Conservation (phyloP, 306 rosid species). For the Sindora glabra region DNA sequence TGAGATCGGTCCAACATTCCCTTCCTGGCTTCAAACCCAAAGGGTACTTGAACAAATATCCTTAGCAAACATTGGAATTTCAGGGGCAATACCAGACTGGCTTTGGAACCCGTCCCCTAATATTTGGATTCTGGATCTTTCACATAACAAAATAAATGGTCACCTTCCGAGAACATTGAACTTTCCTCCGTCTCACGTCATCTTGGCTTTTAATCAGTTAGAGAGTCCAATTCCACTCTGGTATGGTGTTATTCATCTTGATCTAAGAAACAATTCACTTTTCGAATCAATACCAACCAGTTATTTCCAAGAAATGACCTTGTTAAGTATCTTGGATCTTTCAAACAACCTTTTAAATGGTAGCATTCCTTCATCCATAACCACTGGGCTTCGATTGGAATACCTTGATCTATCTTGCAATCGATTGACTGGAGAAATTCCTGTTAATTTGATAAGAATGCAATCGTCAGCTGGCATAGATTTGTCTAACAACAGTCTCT, state of each 20-base stretch:
- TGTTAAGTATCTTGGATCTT: too few species aligned
- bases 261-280: not conserved
- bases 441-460: not conserved
- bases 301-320: not conserved
- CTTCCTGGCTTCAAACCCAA: not conserved
- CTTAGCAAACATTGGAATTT: too few species aligned
- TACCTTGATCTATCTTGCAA: conserved; percentile 23
- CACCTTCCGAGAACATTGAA: too few species aligned
- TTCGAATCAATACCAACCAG: not conserved
- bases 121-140: not conserved
- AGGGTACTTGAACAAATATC: not conserved
- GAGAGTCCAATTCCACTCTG: not conserved
- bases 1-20: not conserved
- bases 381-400: conserved; percentile 2
- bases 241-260: not conserved
- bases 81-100: not conserved
- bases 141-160: not conserved
- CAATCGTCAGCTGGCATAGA: not conserved
- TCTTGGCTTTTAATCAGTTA: too few species aligned
- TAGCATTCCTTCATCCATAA: not conserved
- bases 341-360: conserved; percentile 13
- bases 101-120: not conserved
- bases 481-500: not conserved
- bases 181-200: too few species aligned
- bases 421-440: conserved; percentile 11